phyloP scores from a whole-genome alignment of 371 early-diverging fungal genomes.

The Mucor irregularis region DNA sequence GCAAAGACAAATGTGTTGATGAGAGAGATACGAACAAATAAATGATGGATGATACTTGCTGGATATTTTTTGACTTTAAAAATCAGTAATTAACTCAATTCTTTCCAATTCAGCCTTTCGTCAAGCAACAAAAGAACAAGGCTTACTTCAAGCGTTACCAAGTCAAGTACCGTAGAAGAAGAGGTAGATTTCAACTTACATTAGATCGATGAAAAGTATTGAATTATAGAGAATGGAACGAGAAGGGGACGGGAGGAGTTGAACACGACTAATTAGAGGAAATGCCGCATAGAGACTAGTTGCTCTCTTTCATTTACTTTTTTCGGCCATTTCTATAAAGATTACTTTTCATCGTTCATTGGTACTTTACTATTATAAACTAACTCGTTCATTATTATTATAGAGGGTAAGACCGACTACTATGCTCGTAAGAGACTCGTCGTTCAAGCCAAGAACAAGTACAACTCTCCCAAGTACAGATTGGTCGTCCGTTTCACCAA shows the following conservation, averaged over 20 bases:
- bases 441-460: slow-evolving; percentile 99
- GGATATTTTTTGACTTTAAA: slow-evolving; percentile 5
- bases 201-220: neutral
- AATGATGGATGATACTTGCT: too few species aligned
- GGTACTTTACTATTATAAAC: neutral
- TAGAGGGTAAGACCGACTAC: slow-evolving; percentile 99
- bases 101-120: slow-evolving; percentile 33
- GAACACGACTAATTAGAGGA: too few species aligned
- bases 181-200: slow-evolving; percentile 73
- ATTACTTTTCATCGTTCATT: too few species aligned
- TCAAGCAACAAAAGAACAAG: slow-evolving; percentile 55
- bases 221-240: neutral
- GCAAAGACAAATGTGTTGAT: slow-evolving; percentile 4
- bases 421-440: slow-evolving; percentile 99
- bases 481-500: slow-evolving; percentile 99
- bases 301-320: neutral
- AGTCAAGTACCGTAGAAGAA: slow-evolving; percentile 98
- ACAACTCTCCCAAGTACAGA: slow-evolving; percentile 99
- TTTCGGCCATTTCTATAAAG: too few species aligned
- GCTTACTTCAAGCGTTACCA: slow-evolving; percentile 99
- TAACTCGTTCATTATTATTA: neutral
- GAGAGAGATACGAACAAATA: neutral
- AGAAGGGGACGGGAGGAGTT: too few species aligned
- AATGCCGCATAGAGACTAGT: neutral
- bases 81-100: slow-evolving; percentile 1